Percentiles rank a stretch among this genome's conserved stretches.
Evolutionary conservation across 2,329 filamentous ascomycete species (phyloP).

Genomic region (Verticillium tricorpus): DNA sequence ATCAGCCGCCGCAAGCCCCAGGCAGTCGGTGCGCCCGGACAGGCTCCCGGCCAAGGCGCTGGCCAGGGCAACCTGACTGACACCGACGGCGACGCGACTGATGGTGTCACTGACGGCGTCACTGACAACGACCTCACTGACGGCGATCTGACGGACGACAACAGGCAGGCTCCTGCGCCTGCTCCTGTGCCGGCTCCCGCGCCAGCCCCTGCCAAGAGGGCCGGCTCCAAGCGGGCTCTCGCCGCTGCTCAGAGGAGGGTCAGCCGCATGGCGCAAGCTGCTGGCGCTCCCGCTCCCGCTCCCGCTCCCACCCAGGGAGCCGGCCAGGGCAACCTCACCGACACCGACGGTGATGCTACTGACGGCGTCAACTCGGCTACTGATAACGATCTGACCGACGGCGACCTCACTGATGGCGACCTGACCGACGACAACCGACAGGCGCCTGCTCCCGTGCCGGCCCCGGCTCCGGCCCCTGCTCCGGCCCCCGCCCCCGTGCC

Average conservation of each 20-base stretch:
- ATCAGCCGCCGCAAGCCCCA: neutral
- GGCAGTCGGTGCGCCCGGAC: neutral
- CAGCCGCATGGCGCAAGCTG: neutral
- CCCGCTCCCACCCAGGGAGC: constrained; percentile 12
- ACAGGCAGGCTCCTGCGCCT: neutral
- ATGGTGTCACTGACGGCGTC: neutral
- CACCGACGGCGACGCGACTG: neutral
- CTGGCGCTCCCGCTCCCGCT: constrained; percentile 2
- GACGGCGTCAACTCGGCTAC: neutral
- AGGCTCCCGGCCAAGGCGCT: too few species aligned
- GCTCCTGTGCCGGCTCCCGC: neutral
- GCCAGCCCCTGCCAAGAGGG: neutral
- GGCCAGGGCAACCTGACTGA: neutral
- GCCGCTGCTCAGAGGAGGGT: neutral
- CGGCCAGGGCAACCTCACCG: neutral
- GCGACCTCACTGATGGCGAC: neutral
- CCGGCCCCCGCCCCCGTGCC: neutral
- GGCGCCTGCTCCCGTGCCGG: neutral
- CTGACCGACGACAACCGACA: neutral
- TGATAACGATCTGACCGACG: neutral
- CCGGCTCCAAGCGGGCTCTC: neutral
- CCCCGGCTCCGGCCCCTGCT: neutral
- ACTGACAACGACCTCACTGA: neutral
- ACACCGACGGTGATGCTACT: neutral
- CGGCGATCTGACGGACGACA: neutral